These are phyloP conservation scores for Aristolochia californica DNA, from an alignment of 164 flowering plant genomes.

Conservation along the genomic window DNA sequence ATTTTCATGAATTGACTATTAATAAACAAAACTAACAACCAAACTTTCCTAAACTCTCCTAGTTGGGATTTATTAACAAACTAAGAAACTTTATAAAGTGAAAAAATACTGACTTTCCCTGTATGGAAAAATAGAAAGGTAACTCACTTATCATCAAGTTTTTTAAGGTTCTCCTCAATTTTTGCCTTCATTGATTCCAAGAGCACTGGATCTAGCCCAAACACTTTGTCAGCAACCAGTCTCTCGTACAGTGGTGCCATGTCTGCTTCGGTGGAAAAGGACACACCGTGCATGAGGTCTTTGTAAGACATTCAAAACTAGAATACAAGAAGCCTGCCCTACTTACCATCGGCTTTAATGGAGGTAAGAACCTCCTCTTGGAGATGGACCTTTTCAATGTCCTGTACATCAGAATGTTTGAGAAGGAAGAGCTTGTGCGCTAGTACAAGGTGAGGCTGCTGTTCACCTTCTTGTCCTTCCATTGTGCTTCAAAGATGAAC, in stretches of 20 bases:
- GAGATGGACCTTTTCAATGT: constrained; percentile 81
- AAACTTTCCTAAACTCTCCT: no score
- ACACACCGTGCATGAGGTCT: neutral
- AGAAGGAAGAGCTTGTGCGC: constrained; percentile 76
- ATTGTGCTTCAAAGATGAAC: no score
- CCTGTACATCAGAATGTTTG: constrained; percentile 63
- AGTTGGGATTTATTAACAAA: no score
- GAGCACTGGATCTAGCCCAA: constrained; percentile 55
- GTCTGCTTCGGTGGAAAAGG: constrained; percentile 25
- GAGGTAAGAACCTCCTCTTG: constrained; percentile 55
- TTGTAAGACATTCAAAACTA: neutral
- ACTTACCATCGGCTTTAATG: constrained; percentile 54
- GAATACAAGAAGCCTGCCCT: neutral
- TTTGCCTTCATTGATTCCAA: constrained; percentile 64
- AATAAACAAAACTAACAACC: no score
- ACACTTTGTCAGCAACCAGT: constrained; percentile 39
- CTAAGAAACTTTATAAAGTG: no score
- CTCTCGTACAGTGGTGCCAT: constrained; percentile 81
- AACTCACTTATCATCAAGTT: constrained; percentile 85
- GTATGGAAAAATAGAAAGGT: neutral
- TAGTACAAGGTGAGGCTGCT: constrained; percentile 54
- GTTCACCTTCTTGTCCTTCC: constrained; percentile 66
- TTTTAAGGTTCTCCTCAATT: constrained; percentile 68
- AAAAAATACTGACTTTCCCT: no score
- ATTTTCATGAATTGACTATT: no score